Percentiles rank a stretch among this genome's conserved stretches.
These are phyloP conservation scores for Vitis rupestris DNA, from an alignment of 164 flowering plant species.

Conservation along the genomic window DNA sequence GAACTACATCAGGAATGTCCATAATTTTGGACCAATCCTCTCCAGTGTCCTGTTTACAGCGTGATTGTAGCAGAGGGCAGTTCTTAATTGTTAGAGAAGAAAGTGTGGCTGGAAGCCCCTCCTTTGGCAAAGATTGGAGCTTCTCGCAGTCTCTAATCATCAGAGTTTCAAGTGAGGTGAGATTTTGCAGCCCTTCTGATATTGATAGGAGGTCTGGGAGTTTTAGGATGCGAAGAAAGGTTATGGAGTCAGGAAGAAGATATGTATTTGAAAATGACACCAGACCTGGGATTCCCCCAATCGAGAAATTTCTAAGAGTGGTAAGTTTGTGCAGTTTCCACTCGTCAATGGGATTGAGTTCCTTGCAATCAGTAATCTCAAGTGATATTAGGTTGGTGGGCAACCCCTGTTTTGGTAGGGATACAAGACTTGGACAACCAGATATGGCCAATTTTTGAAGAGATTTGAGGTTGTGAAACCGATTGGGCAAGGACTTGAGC, in stretches of 20 bases:
- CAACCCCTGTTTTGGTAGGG: constrained; percentile 14
- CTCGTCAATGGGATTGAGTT: constrained; percentile 7
- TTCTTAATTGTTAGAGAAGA: neutral
- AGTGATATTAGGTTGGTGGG: constrained; percentile 11
- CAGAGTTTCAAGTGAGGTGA: neutral
- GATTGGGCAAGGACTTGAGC: constrained; percentile 13
- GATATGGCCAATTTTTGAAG: neutral
- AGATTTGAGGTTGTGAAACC: neutral
- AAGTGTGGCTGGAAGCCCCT: neutral
- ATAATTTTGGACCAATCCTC: neutral
- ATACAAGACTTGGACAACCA: constrained; percentile 6
- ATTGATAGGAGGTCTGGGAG: neutral
- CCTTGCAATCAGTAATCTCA: constrained; percentile 2
- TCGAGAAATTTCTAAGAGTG: constrained; percentile 4
- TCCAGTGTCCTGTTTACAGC: neutral
- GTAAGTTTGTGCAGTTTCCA: constrained; percentile 7
- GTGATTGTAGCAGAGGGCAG: neutral
- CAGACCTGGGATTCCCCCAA: constrained; percentile 8
- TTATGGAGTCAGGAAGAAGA: constrained; percentile 1
- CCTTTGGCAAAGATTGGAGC: neutral
- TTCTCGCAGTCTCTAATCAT: neutral
- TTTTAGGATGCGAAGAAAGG: neutral
- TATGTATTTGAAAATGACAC: constrained; percentile 7
- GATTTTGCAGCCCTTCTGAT: neutral
- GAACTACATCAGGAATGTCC: neutral